Evolutionary conservation across 768 basidiomycete species (phyloP).

Genomic region (Lentinus tigrinus): DNA sequence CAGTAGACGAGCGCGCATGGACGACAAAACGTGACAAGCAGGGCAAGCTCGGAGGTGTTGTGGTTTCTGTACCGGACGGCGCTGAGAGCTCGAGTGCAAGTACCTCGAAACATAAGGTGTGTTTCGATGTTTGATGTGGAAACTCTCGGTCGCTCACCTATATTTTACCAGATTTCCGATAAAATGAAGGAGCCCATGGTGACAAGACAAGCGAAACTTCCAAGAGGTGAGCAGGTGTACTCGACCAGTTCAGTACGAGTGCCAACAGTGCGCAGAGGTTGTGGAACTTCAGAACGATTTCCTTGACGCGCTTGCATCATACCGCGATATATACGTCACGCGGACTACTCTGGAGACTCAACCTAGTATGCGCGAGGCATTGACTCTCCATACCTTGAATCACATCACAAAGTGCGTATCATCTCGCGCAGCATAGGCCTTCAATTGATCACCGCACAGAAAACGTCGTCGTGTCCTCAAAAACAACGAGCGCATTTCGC

Average conservation of each 20-base stretch:
- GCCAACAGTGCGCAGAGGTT: conserved; percentile 14
- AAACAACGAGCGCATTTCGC: conserved; percentile 90
- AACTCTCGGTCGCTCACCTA: no score
- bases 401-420: conserved; percentile 79
- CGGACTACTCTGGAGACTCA: conserved; percentile 65
- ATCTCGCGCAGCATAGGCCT: no score
- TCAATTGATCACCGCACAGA: conserved; percentile 39
- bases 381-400: conserved; percentile 79
- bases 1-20: conserved; percentile 63
- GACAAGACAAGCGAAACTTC: conserved; percentile 50
- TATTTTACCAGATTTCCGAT: conserved; percentile 48
- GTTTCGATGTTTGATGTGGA: neutral
- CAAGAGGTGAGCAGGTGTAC: conserved; percentile 42
- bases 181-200: conserved; percentile 57
- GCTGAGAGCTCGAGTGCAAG: conserved; percentile 18
- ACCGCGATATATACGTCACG: conserved; percentile 78
- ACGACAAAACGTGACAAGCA: conserved; percentile 43
- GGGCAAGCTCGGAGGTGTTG: conserved; percentile 58
- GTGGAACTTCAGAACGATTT: conserved; percentile 62
- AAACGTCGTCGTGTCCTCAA: conserved; percentile 88
- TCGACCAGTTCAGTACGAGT: no score
- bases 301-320: conserved; percentile 60
- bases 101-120: conserved; percentile 5
- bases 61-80: conserved; percentile 49
- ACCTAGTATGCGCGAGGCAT: conserved; percentile 60